Conservation (phyloP, 140 eudicot genomes). For the Anethum foeniculum region DNA sequence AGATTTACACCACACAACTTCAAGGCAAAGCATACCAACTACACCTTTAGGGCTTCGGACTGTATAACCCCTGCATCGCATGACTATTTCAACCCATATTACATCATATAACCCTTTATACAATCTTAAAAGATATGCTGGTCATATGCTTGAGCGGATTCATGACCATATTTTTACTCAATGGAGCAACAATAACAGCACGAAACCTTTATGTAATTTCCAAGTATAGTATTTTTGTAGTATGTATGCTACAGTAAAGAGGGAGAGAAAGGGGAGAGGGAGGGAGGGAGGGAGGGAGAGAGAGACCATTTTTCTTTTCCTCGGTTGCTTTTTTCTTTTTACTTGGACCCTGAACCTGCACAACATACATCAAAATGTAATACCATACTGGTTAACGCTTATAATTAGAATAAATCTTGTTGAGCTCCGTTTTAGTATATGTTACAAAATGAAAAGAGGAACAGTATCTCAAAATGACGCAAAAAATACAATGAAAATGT, state of each 20-base stretch:
- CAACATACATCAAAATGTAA: conserved; percentile 12
- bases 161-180: neutral
- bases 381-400: neutral
- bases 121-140: neutral
- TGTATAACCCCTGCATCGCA: neutral
- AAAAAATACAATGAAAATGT: neutral
- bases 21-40: neutral
- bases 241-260: neutral
- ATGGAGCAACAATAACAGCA: neutral
- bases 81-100: neutral
- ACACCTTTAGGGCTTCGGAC: neutral
- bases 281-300: conserved; percentile 11
- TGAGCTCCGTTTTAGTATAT: conserved; percentile 2
- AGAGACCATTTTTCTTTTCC: conserved; percentile 40
- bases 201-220: neutral
- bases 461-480: neutral
- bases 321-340: conserved; percentile 32
- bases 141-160: neutral
- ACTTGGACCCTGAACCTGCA: conserved; percentile 32
- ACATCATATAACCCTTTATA: neutral
- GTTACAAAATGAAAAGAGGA: neutral
- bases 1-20: neutral
- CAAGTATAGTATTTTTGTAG: neutral
- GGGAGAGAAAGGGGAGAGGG: neutral
- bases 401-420: neutral